Base-by-base conservation (phyloP, 352 stramenopile species). In the Globisporangium viniferum region DNA sequence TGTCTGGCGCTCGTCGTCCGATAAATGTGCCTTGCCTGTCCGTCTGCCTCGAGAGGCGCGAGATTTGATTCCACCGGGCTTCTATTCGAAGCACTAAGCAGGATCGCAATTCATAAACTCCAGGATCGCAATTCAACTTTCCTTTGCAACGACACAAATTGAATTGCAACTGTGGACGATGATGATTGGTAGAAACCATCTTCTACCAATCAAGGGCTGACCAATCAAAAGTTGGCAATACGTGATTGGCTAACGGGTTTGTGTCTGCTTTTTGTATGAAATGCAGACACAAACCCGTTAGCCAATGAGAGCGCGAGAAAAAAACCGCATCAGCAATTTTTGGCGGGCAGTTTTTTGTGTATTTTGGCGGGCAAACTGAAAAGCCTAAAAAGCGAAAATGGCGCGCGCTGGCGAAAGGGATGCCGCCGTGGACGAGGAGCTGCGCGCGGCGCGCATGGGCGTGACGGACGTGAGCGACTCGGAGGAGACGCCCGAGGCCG, bases 381-480 rank as follows among this genome's bases (percentile, higher is more conserved):
- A 33, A 46, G 14, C 12, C 39, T 20, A 24, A 36, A 41, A 29
- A 54, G 18, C 55, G 55, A 29, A 61, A 14, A 66, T 59, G 61
- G 61, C 24, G 61, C 61, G 33, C 14, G 61, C 61, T 51, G 61
- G 18, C 22, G 35, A 22, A 18, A 24, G 36, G n/a, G 61, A 59
- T 33, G 61, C 33, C 29, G 44, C 18, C 44, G 24, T 51, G 44
- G 29, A 61, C 20, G 55, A 62, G 33, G 59, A 33, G 59, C 27
- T 56, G 20, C 9, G 41, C n/a, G 59, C 59, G 31, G 44, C 59
- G 59, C 29, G 60, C 60, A 27, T 41, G 57, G 49, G 41, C 18
- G 61, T 53, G 14, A 29, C 33, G 8, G 46, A 73, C 36, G 48
- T 71, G n/a, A 64, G 46, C 29, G 56, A 70, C 24, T 54, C 22